phyloP scores from a whole-genome alignment of 2,329 filamentous ascomycete genomes.

The Apiospora koreana region DNA sequence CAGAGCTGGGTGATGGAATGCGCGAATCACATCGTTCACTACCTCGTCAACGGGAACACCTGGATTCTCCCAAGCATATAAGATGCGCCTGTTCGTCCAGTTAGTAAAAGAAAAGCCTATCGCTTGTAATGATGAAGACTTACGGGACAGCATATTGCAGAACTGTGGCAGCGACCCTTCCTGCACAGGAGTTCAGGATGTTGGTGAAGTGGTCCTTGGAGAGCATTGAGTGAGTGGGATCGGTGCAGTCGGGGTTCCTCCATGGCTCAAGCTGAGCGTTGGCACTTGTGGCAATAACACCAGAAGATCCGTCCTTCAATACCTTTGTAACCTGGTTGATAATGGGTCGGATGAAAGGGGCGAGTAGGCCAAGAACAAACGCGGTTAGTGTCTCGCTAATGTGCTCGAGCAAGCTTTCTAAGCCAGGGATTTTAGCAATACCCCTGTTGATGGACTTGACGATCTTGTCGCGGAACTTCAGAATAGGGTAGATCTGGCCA shows the following conservation, averaged over 20 bases:
- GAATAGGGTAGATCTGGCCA: constrained; percentile 88
- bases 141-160: constrained; percentile 84
- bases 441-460: constrained; percentile 83
- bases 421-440: constrained; percentile 87
- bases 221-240: constrained; percentile 81
- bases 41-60: constrained; percentile 82
- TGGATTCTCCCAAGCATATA: constrained; percentile 92
- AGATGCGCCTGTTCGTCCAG: constrained; percentile 59
- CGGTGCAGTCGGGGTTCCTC: constrained; percentile 72
- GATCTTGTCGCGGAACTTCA: constrained; percentile 91
- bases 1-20: constrained; percentile 89
- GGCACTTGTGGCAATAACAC: constrained; percentile 66
- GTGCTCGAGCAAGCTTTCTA: constrained; percentile 88
- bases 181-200: constrained; percentile 75
- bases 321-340: constrained; percentile 84
- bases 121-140: constrained; percentile 29
- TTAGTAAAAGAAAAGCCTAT: constrained; percentile 20
- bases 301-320: constrained; percentile 82
- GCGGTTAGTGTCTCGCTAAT: constrained; percentile 91
- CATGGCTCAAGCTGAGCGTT: constrained; percentile 79
- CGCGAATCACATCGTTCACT: constrained; percentile 74
- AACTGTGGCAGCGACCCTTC: constrained; percentile 71
- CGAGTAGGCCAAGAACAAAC: constrained; percentile 86
- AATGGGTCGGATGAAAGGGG: constrained; percentile 89
- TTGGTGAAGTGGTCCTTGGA: constrained; percentile 87